phyloP scores from a whole-genome alignment of 192 early-diverging fungal species.

The Backusella australiensis region DNA sequence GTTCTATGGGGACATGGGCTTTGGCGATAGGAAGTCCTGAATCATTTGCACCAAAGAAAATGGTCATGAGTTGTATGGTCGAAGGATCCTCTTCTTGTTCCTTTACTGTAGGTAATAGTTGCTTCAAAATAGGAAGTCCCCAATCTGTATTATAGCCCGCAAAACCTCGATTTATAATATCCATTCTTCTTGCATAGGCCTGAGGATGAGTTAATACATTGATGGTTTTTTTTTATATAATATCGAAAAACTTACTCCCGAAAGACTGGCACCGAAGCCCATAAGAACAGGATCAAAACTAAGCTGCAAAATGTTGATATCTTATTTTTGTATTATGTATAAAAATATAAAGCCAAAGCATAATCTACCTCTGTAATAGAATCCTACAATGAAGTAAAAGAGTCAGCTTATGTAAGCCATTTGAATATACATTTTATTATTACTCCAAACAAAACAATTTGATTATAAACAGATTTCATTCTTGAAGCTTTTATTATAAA shows the following conservation, averaged over 20 bases:
- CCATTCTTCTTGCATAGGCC: slow-evolving; percentile 64
- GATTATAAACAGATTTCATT: slow-evolving; percentile 11
- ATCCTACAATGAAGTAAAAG: slow-evolving; percentile 23
- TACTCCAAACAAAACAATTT: slow-evolving; percentile 32
- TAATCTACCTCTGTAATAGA: slow-evolving; percentile 46
- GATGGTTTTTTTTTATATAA: slow-evolving; percentile 18
- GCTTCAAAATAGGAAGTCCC: slow-evolving; percentile 49
- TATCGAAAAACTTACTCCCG: slow-evolving; percentile 8
- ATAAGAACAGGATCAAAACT: slow-evolving; percentile 24
- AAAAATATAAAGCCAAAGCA: not conserved
- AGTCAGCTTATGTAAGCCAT: not conserved
- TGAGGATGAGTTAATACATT: slow-evolving; percentile 33
- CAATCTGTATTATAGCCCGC: slow-evolving; percentile 72
- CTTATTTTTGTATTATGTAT: not conserved
- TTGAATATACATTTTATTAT: not conserved
- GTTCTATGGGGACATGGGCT: slow-evolving; percentile 59
- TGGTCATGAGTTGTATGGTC: slow-evolving; percentile 54
- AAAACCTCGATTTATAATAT: slow-evolving; percentile 80
- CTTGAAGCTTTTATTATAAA: not conserved
- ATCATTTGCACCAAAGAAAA: slow-evolving; percentile 88
- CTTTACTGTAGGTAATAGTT: slow-evolving; percentile 47
- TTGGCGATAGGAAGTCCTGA: slow-evolving; percentile 42
- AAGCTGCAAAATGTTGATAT: not conserved
- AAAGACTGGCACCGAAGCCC: slow-evolving; percentile 17
- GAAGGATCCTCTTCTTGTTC: slow-evolving; percentile 14